phyloP scores from a whole-genome alignment of 2,329 filamentous ascomycete species.

The Alternaria solani region DNA sequence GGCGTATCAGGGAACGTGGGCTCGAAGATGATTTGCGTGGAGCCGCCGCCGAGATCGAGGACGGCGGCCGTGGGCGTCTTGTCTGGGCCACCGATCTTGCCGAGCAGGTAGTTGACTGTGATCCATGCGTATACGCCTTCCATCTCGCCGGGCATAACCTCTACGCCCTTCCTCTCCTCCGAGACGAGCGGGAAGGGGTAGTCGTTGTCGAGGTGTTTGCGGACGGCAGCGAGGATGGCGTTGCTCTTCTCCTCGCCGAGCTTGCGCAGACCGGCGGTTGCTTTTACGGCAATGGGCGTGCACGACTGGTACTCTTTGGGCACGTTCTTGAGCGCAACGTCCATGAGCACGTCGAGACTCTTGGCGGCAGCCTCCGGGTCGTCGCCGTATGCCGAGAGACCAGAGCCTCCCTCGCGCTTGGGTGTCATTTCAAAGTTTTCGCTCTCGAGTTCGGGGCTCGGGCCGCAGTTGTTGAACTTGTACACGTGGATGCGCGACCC shows the following conservation, averaged over 20 bases:
- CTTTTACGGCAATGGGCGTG: conserved; percentile 95
- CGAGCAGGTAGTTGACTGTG: conserved; percentile 96
- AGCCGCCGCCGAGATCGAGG: conserved; percentile 95
- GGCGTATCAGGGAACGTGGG: conserved; percentile 82
- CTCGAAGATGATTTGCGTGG: conserved; percentile 98
- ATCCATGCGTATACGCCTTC: conserved; percentile 99
- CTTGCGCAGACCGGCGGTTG: conserved; percentile 90
- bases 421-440: conserved; percentile 95
- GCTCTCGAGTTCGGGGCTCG: conserved; percentile 91
- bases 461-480: conserved; percentile 98
- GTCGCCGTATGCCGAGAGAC: conserved; percentile 83
- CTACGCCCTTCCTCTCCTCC: conserved; percentile 82
- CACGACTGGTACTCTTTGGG: conserved; percentile 91
- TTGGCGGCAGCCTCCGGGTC: conserved; percentile 88
- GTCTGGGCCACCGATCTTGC: conserved; percentile 94
- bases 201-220: conserved; percentile 80
- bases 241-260: conserved; percentile 82
- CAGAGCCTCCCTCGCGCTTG: conserved; percentile 79
- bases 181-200: conserved; percentile 96
- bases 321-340: conserved; percentile 82
- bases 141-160: conserved; percentile 97
- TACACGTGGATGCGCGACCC: conserved; percentile 98
- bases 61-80: conserved; percentile 90
- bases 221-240: conserved; percentile 85
- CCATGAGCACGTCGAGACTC: conserved; percentile 87